These are phyloP conservation scores for Lathyrus tuberosus DNA, from an alignment of 306 rosid species.

Conservation along the genomic window DNA sequence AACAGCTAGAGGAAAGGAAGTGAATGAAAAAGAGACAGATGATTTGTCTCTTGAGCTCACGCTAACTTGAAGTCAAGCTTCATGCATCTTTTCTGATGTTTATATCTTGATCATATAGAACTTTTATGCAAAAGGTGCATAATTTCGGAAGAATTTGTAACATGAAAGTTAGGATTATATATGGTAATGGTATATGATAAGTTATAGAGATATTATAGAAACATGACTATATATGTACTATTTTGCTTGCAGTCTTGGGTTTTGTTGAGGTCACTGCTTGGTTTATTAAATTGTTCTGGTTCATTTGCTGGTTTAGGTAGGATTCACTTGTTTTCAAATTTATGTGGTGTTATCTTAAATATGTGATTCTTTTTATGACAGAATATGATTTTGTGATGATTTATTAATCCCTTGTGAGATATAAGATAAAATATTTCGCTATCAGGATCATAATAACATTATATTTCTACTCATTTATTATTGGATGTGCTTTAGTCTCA, in stretches of 20 bases:
- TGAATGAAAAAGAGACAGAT: neutral
- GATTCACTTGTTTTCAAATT: neutral
- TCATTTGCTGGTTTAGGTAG: neutral
- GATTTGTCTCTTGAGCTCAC: neutral
- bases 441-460: too few relatives aligned
- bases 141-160: neutral
- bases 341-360: too few relatives aligned
- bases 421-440: too few relatives aligned
- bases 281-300: too few relatives aligned
- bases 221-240: too few relatives aligned
- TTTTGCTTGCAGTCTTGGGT: neutral
- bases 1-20: neutral
- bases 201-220: neutral
- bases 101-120: conserved; percentile 23
- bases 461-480: too few relatives aligned
- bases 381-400: too few relatives aligned
- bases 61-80: neutral
- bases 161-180: neutral
- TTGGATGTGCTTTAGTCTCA: too few relatives aligned
- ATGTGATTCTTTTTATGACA: too few relatives aligned
- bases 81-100: neutral
- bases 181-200: neutral
- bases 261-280: neutral
- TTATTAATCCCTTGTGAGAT: too few relatives aligned
- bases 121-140: conserved; percentile 12